Evolutionary conservation across 805 yeast genomes (phyloP).

Genomic region (Candida qinlingensis): DNA sequence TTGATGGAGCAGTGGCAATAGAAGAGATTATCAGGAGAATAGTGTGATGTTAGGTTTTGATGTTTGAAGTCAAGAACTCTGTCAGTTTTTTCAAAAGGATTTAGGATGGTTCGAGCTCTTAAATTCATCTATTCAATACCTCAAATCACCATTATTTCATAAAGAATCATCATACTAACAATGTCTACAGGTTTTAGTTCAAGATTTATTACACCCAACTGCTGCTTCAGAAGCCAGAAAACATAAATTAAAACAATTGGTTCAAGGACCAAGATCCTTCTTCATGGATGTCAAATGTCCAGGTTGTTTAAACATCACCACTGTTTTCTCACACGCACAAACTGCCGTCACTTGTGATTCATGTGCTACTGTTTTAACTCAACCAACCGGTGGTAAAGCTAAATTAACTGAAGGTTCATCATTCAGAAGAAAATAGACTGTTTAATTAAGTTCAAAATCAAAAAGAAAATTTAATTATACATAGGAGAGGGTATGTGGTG

Average conservation of each 20-base stretch:
- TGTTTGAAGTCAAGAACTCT: too few relatives aligned
- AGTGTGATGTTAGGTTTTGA: too few relatives aligned
- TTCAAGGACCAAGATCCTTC: constrained; percentile 96
- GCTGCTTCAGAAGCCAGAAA: constrained; percentile 94
- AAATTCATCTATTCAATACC: background rate
- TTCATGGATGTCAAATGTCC: constrained; percentile 99
- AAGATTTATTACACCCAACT: constrained; percentile 97
- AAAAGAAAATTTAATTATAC: background rate
- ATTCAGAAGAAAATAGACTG: constrained; percentile 89
- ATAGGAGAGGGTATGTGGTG: constrained; percentile 5
- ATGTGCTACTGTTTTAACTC: constrained; percentile 96
- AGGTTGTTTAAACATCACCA: constrained; percentile 98
- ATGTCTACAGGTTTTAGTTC: constrained; percentile 81
- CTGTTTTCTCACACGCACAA: constrained; percentile 99
- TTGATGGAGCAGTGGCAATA: too few relatives aligned
- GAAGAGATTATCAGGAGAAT: too few relatives aligned
- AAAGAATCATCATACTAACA: constrained; percentile 18
- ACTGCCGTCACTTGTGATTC: constrained; percentile 99
- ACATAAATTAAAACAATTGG: constrained; percentile 97
- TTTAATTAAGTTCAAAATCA: background rate
- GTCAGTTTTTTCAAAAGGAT: too few relatives aligned
- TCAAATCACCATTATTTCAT: too few relatives aligned
- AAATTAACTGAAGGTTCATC: constrained; percentile 99
- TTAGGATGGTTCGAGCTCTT: background rate
- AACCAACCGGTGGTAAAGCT: constrained; percentile 99